A percentile compares a stretch with the other conserved stretches of the same genome.
Evolutionary conservation across 2,329 filamentous ascomycete species (phyloP).

Genomic region (Claviceps sp.): DNA sequence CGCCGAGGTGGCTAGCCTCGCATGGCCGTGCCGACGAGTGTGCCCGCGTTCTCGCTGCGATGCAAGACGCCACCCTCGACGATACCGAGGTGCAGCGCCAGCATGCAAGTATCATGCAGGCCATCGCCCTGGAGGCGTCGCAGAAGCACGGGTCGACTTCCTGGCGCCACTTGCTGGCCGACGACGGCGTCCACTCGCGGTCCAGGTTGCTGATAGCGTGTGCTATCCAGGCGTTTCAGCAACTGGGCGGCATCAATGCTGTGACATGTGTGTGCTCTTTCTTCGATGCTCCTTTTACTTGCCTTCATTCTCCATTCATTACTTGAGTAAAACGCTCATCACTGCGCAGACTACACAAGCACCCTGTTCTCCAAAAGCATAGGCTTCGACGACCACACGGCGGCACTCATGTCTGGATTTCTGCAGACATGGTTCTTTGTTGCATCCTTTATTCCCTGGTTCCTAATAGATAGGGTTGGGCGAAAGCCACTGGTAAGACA

Average conservation of each 20-base stretch:
- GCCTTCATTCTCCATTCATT: neutral
- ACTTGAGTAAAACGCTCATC: neutral
- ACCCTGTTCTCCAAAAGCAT: constrained; percentile 33
- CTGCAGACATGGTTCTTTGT: constrained; percentile 33
- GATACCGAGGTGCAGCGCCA: neutral
- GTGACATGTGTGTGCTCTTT: constrained; percentile 24
- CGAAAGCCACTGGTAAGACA: constrained; percentile 24
- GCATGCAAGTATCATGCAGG: neutral
- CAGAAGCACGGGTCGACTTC: constrained; percentile 6
- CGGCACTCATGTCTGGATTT: constrained; percentile 38
- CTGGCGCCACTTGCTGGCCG: constrained; percentile 18
- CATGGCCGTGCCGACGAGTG: constrained; percentile 25
- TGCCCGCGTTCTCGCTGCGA: constrained; percentile 15
- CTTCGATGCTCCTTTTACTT: neutral
- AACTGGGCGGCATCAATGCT: constrained; percentile 35
- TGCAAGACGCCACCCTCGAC: neutral
- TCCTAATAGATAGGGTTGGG: constrained; percentile 32
- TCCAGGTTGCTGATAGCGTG: constrained; percentile 20
- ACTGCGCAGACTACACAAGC: constrained; percentile 25
- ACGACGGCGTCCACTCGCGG: constrained; percentile 19
- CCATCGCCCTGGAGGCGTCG: neutral
- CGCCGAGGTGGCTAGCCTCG: constrained; percentile 28
- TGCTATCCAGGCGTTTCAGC: constrained; percentile 23
- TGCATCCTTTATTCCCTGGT: constrained; percentile 30
- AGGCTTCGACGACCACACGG: constrained; percentile 26